A percentile compares a stretch with the other conserved stretches of the same genome.
Conservation (phyloP, 176 grass and related monocot genomes). For the Aegilops speltoides region DNA sequence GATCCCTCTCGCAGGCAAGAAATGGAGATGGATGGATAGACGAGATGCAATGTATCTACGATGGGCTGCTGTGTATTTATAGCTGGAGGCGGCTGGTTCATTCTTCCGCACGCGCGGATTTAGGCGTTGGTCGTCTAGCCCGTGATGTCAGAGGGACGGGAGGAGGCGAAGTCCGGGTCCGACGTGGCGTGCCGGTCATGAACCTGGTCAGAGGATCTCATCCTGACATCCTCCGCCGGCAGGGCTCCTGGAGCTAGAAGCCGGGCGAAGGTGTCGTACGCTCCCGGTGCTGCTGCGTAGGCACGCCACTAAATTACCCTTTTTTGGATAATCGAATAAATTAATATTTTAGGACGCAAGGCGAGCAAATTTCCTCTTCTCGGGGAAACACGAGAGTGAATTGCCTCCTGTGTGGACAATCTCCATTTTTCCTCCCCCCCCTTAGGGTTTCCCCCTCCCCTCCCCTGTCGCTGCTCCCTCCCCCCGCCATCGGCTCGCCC, state of each 20-base stretch:
- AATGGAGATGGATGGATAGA: background rate
- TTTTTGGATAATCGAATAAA: background rate
- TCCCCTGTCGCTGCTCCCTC: no score
- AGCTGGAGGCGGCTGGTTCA: slow-evolving; percentile 13
- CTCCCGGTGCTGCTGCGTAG: background rate
- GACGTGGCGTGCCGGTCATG: slow-evolving; percentile 33
- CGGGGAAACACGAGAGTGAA: no score
- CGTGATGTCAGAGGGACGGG: slow-evolving; percentile 20
- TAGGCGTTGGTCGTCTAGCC: background rate
- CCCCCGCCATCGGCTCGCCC: no score
- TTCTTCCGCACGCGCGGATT: background rate
- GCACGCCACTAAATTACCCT: background rate
- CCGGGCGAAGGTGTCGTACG: background rate
- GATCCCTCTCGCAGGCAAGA: background rate
- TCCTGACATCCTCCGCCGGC: background rate
- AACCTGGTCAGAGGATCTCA: slow-evolving; percentile 29
- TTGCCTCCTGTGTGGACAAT: no score
- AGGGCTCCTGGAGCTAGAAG: background rate
- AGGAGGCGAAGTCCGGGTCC: background rate
- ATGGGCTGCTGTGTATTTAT: background rate
- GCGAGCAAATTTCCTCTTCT: background rate
- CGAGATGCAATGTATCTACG: background rate
- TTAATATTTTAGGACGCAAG: background rate
- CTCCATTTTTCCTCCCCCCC: no score
- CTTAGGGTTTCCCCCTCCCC: no score